phyloP scores from a whole-genome alignment of 2,329 filamentous ascomycete species.

The Xylaria sp. region DNA sequence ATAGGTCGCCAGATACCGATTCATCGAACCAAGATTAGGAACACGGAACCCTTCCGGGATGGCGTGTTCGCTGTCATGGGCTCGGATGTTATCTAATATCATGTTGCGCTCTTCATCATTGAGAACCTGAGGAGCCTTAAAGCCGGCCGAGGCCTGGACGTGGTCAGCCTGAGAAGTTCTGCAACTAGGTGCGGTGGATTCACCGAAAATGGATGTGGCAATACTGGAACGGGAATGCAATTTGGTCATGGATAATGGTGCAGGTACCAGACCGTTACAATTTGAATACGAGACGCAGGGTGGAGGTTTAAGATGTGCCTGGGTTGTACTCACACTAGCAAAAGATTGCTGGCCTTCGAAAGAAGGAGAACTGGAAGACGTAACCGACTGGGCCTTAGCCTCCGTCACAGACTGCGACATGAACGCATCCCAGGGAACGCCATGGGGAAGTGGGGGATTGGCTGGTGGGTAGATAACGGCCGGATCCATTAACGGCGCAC shows the following conservation, averaged over 20 bases:
- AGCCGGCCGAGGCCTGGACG: slow-evolving; percentile 69
- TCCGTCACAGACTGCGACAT: slow-evolving; percentile 73
- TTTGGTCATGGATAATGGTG: slow-evolving; percentile 74
- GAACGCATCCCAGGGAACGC: slow-evolving; percentile 88
- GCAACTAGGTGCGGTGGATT: slow-evolving; percentile 4
- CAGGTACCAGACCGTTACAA: slow-evolving; percentile 65
- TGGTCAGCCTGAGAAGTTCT: slow-evolving; percentile 73
- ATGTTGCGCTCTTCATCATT: slow-evolving; percentile 84
- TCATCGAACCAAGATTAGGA: slow-evolving; percentile 78
- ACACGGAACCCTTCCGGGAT: slow-evolving; percentile 90
- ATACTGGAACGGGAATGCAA: slow-evolving; percentile 72
- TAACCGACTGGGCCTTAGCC: slow-evolving; percentile 76
- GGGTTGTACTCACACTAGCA: slow-evolving; percentile 60
- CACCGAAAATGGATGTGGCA: slow-evolving; percentile 52
- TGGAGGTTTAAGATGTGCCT: slow-evolving; percentile 66
- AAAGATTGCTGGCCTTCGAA: slow-evolving; percentile 72
- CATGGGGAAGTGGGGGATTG: slow-evolving; percentile 76
- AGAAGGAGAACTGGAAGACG: slow-evolving; percentile 67
- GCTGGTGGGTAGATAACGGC: slow-evolving; percentile 77
- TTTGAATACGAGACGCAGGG: slow-evolving; percentile 66
- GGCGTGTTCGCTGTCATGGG: slow-evolving; percentile 78
- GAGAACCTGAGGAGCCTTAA: slow-evolving; percentile 78
- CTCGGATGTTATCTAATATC: slow-evolving; percentile 85
- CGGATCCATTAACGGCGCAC: slow-evolving; percentile 75
- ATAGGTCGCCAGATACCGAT: slow-evolving; percentile 93